phyloP scores from a whole-genome alignment of 352 stramenopile species.

The Poterioochromonas sp. region DNA sequence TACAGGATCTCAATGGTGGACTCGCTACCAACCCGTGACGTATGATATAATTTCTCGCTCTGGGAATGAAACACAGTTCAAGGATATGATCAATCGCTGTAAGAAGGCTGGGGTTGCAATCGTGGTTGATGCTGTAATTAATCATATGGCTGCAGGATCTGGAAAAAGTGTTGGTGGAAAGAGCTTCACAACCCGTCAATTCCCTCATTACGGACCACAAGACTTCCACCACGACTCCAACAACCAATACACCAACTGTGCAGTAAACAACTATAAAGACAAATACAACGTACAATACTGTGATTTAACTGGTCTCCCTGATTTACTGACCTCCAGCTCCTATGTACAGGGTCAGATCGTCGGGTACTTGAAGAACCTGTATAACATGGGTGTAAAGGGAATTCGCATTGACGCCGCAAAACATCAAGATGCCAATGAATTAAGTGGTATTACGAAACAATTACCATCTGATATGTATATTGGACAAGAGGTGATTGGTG shows the following conservation, averaged over 20 bases:
- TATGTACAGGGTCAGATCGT: slow-evolving; percentile 38
- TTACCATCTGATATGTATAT: slow-evolving; percentile 30
- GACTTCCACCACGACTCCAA: slow-evolving; percentile 35
- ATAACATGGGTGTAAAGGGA: slow-evolving; percentile 24
- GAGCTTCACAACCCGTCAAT: slow-evolving; percentile 11
- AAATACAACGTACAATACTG: slow-evolving; percentile 40
- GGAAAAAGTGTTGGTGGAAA: slow-evolving; percentile 29
- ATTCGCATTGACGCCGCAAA: slow-evolving; percentile 39
- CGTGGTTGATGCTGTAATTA: slow-evolving; percentile 38
- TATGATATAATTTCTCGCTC: slow-evolving; percentile 34
- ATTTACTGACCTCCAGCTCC: slow-evolving; percentile 26
- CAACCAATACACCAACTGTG: slow-evolving; percentile 25
- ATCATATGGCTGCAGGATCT: slow-evolving; percentile 41
- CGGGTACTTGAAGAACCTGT: slow-evolving; percentile 36
- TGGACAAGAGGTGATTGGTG: slow-evolving; percentile 37
- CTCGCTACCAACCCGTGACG: slow-evolving; percentile 37
- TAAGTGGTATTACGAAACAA: slow-evolving; percentile 12
- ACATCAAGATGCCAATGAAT: slow-evolving; percentile 36
- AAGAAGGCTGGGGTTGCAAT: neutral
- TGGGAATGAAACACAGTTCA: slow-evolving; percentile 22
- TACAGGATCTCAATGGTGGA: slow-evolving; percentile 35
- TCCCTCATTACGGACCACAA: slow-evolving; percentile 30
- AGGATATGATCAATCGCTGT: slow-evolving; percentile 35
- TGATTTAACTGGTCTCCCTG: slow-evolving; percentile 33
- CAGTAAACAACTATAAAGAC: slow-evolving; percentile 32